Percentiles rank a stretch among this genome's conserved stretches.
These are phyloP conservation scores for Neoconidiobolus thromboides DNA, from an alignment of 371 early-diverging fungal genomes.

Conservation along the genomic window DNA sequence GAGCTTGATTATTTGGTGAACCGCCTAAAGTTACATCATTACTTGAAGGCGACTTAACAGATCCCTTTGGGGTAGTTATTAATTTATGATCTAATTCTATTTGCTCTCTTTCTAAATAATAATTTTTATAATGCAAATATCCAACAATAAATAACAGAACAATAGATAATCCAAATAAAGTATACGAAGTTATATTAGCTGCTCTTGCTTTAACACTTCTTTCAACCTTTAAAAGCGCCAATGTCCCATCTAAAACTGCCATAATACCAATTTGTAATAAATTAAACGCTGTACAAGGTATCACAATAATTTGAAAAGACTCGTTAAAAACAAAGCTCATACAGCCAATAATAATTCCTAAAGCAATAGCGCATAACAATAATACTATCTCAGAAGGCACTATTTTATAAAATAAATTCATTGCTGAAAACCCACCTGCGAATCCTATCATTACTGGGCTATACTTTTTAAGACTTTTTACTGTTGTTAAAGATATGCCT, in stretches of 20 bases:
- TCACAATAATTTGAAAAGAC: not conserved
- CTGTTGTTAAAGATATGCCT: not conserved
- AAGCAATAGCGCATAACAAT: not conserved
- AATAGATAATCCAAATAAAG: not conserved
- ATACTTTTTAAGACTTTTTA: not conserved
- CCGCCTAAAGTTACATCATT: too few relatives aligned
- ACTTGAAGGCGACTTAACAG: too few relatives aligned
- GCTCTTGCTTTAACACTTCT: not conserved
- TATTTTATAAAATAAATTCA: not conserved
- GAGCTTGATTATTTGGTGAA: too few relatives aligned
- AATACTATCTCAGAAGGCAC: not conserved
- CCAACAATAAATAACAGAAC: not conserved
- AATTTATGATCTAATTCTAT: not conserved
- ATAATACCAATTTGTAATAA: not conserved
- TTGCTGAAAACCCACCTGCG: not conserved
- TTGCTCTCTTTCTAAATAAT: not conserved
- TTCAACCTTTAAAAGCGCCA: not conserved
- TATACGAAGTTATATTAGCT: not conserved
- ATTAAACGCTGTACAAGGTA: not conserved
- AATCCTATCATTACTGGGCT: not conserved
- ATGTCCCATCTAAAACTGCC: not conserved
- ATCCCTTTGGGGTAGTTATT: too few relatives aligned
- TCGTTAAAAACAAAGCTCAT: conserved; percentile 1
- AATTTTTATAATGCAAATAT: not conserved
- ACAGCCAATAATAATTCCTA: not conserved